A percentile compares a stretch with the other conserved stretches of the same genome.
Evolutionary conservation across 2,329 filamentous ascomycete genomes (phyloP).

Genomic region (Colletotrichum abscissum): DNA sequence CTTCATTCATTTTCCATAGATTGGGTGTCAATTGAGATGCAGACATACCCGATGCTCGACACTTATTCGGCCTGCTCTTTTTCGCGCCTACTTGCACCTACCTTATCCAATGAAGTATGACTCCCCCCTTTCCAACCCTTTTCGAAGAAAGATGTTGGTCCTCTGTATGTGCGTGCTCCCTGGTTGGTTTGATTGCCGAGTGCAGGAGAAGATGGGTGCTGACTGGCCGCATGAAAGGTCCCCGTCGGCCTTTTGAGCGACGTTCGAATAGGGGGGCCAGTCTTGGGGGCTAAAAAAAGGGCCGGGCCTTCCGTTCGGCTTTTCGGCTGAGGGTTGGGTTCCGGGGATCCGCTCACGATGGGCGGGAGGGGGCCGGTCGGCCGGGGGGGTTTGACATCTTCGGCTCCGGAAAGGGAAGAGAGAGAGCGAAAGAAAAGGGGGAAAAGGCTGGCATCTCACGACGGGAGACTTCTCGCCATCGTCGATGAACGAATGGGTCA

Average conservation of each 20-base stretch:
- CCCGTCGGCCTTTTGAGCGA: no score
- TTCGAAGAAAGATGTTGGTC: background rate
- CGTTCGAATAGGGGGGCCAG: background rate
- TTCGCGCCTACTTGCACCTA: no score
- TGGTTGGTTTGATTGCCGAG: conserved; percentile 30
- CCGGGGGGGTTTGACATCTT: no score
- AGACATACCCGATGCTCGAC: background rate
- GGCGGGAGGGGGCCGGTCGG: background rate
- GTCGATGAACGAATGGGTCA: no score
- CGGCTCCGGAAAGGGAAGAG: no score
- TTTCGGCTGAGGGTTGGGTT: background rate
- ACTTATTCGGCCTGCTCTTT: background rate
- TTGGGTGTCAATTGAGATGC: background rate
- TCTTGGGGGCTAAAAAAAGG: background rate
- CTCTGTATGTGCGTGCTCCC: background rate
- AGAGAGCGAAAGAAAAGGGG: no score
- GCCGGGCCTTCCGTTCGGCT: background rate
- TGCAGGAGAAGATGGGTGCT: background rate
- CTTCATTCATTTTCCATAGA: background rate
- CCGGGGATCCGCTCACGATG: conserved; percentile 14
- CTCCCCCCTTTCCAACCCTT: background rate
- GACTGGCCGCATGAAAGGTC: background rate
- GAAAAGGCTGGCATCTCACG: no score
- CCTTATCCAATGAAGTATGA: background rate
- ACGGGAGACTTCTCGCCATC: no score